phyloP scores from a whole-genome alignment of 257 asterid genomes.

The Linaria vulgaris region DNA sequence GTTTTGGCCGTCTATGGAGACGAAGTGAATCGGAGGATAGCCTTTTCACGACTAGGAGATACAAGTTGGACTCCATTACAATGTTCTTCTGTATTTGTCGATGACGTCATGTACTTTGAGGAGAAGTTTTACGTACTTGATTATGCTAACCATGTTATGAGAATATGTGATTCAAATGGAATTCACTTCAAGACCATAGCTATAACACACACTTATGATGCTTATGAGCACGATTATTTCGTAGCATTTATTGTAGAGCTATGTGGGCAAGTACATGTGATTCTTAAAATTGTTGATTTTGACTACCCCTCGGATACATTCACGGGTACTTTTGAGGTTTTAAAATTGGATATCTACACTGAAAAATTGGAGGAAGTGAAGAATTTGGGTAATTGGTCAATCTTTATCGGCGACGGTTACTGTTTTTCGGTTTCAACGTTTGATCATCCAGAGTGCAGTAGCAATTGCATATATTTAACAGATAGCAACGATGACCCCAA shows the following conservation, averaged over 20 bases:
- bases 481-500: slow-evolving; percentile 9
- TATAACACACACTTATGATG: slow-evolving; percentile 10
- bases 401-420: slow-evolving; percentile 24
- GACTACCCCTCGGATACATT: slow-evolving; percentile 4
- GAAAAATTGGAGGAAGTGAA: slow-evolving; percentile 29
- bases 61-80: slow-evolving; percentile 30
- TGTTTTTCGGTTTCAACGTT: slow-evolving; percentile 24
- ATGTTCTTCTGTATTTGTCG: slow-evolving; percentile 9
- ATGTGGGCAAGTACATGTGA: slow-evolving; percentile 20
- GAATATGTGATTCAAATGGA: slow-evolving; percentile 21
- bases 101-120: slow-evolving; percentile 25
- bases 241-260: slow-evolving; percentile 27
- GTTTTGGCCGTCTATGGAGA: slow-evolving; percentile 26
- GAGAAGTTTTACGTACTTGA: slow-evolving; percentile 26
- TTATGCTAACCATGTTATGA: slow-evolving; percentile 17
- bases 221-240: slow-evolving; percentile 11
- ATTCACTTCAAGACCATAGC: slow-evolving; percentile 22
- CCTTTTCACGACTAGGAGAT: slow-evolving; percentile 25
- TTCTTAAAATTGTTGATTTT: slow-evolving; percentile 22
- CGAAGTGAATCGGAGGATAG: slow-evolving; percentile 27
- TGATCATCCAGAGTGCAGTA: slow-evolving; percentile 28
- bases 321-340: slow-evolving; percentile 23
- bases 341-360: slow-evolving; percentile 15
- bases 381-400: slow-evolving; percentile 33
- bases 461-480: slow-evolving; percentile 34